phyloP scores from a whole-genome alignment of 2,329 filamentous ascomycete species.

The Claviceps sp. region DNA sequence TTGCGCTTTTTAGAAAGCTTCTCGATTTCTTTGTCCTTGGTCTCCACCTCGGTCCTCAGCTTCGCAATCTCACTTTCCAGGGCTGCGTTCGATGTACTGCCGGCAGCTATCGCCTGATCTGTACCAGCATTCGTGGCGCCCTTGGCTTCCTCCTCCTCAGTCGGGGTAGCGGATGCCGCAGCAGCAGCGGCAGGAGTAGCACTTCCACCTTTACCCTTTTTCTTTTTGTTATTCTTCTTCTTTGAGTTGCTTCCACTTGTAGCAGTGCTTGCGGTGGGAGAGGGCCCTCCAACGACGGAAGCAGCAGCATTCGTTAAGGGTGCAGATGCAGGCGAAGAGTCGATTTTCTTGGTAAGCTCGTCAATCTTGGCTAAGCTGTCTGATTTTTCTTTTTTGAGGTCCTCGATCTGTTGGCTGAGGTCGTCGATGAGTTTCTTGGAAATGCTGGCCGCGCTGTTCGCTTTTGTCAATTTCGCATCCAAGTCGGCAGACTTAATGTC shows the following conservation, averaged over 20 bases:
- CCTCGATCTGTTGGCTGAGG: conserved; percentile 24
- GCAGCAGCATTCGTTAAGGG: conserved; percentile 10
- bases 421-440: conserved; percentile 29
- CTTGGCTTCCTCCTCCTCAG: conserved; percentile 20
- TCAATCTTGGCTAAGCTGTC: conserved; percentile 21
- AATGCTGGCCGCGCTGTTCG: conserved; percentile 24
- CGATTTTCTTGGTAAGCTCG: conserved; percentile 32
- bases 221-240: conserved; percentile 78
- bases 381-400: conserved; percentile 19
- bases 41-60: conserved; percentile 39
- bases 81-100: conserved; percentile 18
- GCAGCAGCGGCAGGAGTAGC: not conserved
- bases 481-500: conserved; percentile 24
- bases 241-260: conserved; percentile 17
- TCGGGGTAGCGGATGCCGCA: conserved; percentile 17
- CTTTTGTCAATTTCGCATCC: conserved; percentile 26
- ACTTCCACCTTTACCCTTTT: conserved; percentile 61
- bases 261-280: conserved; percentile 10
- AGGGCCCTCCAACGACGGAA: conserved; percentile 10
- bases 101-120: not conserved
- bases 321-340: conserved; percentile 13
- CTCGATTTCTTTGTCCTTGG: conserved; percentile 62
- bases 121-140: not conserved
- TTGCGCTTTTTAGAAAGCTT: conserved; percentile 55
- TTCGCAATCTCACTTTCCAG: conserved; percentile 36